These are phyloP conservation scores for Diospyros lotus DNA, from an alignment of 148 eudicot genomes.

Conservation along the genomic window DNA sequence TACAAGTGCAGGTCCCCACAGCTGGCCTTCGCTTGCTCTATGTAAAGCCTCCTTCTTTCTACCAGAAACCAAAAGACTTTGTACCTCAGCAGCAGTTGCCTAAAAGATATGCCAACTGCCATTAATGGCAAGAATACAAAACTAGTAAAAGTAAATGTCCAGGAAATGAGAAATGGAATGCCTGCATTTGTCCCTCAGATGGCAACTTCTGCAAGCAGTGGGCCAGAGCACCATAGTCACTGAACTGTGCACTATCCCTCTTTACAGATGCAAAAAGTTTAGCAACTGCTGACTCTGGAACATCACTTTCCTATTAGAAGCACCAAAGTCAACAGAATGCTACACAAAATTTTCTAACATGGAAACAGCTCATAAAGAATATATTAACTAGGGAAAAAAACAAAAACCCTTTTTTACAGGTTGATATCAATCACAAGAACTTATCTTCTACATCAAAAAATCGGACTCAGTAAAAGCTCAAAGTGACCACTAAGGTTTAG, in stretches of 20 bases:
- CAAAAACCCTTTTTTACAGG: too few relatives aligned
- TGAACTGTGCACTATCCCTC: slow-evolving; percentile 25
- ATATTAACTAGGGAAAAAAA: too few relatives aligned
- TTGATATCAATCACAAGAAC: too few relatives aligned
- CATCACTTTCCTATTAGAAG: slow-evolving; percentile 49
- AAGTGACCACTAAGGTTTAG: too few relatives aligned
- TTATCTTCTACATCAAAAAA: too few relatives aligned
- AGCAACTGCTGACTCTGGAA: slow-evolving; percentile 67
- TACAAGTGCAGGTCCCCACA: slow-evolving; percentile 76
- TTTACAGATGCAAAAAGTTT: slow-evolving; percentile 61
- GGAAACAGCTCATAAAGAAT: too few relatives aligned
- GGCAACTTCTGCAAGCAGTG: slow-evolving; percentile 67
- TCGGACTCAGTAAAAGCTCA: too few relatives aligned
- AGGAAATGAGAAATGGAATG: slow-evolving; percentile 1
- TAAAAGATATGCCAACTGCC: slow-evolving; percentile 17
- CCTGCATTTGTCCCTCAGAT: slow-evolving; percentile 55
- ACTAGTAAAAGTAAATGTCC: too few relatives aligned
- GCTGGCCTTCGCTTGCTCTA: slow-evolving; percentile 72
- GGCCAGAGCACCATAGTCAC: slow-evolving; percentile 29
- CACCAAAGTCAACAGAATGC: not conserved
- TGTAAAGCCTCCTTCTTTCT: slow-evolving; percentile 66
- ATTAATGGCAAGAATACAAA: not conserved
- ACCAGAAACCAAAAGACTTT: slow-evolving; percentile 71
- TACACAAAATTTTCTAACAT: not conserved
- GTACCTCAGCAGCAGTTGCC: slow-evolving; percentile 76